Evolutionary conservation across 768 basidiomycete species (phyloP).

Genomic region (Rossbeevera mucosa): DNA sequence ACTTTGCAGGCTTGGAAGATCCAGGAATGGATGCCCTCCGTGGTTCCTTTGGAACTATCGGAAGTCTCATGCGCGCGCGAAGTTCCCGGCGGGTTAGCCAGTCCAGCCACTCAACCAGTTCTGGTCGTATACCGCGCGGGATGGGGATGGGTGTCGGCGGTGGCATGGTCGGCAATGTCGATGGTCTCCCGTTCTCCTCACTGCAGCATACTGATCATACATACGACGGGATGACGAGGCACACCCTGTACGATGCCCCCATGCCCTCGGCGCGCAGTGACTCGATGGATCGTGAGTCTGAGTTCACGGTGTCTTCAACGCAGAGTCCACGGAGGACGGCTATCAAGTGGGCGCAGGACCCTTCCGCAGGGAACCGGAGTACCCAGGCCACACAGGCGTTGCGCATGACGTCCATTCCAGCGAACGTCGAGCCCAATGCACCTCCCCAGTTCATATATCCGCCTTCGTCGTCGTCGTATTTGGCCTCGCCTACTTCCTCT

Average conservation of each 20-base stretch:
- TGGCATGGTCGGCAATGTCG: slow-evolving; percentile 26
- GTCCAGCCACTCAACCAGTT: slow-evolving; percentile 34
- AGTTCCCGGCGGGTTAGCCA: slow-evolving; percentile 51
- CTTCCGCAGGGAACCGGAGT: slow-evolving; percentile 48
- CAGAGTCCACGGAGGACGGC: slow-evolving; percentile 42
- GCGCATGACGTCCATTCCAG: slow-evolving; percentile 16
- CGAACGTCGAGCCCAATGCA: slow-evolving; percentile 12
- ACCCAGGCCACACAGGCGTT: slow-evolving; percentile 39
- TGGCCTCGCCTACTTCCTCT: not conserved
- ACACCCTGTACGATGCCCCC: slow-evolving; percentile 87
- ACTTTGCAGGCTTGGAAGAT: slow-evolving; percentile 63
- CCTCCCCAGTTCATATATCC: slow-evolving; percentile 24
- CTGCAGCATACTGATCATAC: slow-evolving; percentile 30
- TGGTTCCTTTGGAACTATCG: slow-evolving; percentile 87
- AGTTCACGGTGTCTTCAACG: slow-evolving; percentile 24
- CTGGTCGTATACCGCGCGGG: slow-evolving; percentile 14
- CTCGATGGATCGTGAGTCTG: slow-evolving; percentile 39
- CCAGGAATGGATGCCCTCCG: slow-evolving; percentile 91
- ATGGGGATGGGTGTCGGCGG: slow-evolving; percentile 23
- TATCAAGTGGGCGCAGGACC: slow-evolving; percentile 71
- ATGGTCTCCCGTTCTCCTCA: slow-evolving; percentile 20
- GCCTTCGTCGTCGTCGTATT: slow-evolving; percentile 8
- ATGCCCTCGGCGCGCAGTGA: slow-evolving; percentile 43
- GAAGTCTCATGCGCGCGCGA: slow-evolving; percentile 79
- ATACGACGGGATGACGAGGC: slow-evolving; percentile 59